Percentiles rank a stretch among this genome's conserved stretches.
Evolutionary conservation across 805 yeast species (phyloP).

Genomic region (Metschnikowia drakensbergensis): DNA sequence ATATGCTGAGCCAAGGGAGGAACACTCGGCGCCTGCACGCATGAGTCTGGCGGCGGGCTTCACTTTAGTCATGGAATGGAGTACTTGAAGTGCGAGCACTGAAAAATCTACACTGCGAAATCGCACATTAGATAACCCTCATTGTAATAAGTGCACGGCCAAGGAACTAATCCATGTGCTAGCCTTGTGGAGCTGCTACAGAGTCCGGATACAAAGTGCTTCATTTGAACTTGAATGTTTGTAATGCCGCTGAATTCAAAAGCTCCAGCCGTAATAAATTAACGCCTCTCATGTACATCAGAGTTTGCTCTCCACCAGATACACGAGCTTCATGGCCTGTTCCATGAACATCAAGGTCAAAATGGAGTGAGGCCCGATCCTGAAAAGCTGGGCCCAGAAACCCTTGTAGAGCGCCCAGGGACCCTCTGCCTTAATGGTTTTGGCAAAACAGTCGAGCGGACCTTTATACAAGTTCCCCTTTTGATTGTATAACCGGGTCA

Average conservation of each 20-base stretch:
- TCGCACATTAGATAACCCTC: too few species aligned
- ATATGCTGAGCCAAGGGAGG: conserved; percentile 43
- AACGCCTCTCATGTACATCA: not conserved
- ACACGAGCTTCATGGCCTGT: conserved; percentile 70
- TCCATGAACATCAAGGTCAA: conserved; percentile 92
- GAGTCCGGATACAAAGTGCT: too few species aligned
- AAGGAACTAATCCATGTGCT: too few species aligned
- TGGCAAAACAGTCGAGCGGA: conserved; percentile 82
- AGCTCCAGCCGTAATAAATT: not conserved
- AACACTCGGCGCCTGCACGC: conserved; percentile 38
- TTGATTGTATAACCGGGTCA: conserved; percentile 94
- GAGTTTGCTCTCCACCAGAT: conserved; percentile 24
- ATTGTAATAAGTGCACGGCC: too few species aligned
- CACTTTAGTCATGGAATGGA: conserved; percentile 17
- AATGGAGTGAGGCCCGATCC: conserved; percentile 95
- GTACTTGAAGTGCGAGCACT: not conserved
- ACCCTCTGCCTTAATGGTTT: conserved; percentile 85
- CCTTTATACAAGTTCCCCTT: conserved; percentile 82
- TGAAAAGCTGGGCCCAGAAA: conserved; percentile 83
- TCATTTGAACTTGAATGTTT: too few species aligned
- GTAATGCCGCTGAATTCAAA: too few species aligned
- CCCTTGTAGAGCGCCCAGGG: conserved; percentile 86
- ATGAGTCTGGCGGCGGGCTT: conserved; percentile 45
- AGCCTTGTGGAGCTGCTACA: too few species aligned
- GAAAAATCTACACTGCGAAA: not conserved